Conservation (phyloP, 805 yeast species). For the Wickerhamomyces pijperi region DNA sequence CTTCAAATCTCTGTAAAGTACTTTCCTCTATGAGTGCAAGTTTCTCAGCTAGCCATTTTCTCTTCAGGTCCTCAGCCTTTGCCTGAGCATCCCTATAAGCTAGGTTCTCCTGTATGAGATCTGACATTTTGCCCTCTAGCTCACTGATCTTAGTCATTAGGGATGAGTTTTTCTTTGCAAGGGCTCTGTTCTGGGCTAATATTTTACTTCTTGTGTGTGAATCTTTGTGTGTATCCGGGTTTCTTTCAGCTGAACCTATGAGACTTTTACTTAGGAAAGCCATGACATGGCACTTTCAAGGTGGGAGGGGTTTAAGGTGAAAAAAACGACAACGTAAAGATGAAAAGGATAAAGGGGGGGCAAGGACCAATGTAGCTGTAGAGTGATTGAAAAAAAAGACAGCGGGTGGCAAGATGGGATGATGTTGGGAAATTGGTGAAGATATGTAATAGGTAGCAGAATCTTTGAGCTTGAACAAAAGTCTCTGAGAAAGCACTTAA, state of each 20-base stretch:
- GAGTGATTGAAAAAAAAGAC: no score
- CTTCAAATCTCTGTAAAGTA: slow-evolving; percentile 31
- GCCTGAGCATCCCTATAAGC: slow-evolving; percentile 26
- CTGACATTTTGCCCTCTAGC: slow-evolving; percentile 39
- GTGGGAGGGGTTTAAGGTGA: not conserved
- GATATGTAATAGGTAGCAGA: no score
- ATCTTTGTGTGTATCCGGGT: slow-evolving; percentile 2
- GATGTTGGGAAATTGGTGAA: no score
- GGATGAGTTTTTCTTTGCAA: slow-evolving; percentile 48
- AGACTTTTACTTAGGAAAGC: slow-evolving; percentile 13
- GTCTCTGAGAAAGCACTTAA: no score
- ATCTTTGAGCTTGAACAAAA: no score
- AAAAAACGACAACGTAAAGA: no score
- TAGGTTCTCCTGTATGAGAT: slow-evolving; percentile 39
- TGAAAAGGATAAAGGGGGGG: no score
- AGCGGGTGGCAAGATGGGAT: no score
- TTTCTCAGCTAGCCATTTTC: slow-evolving; percentile 26
- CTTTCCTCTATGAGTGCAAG: slow-evolving; percentile 29
- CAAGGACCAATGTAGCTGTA: no score
- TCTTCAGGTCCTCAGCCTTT: slow-evolving; percentile 18
- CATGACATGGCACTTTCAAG: slow-evolving; percentile 13
- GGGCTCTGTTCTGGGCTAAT: slow-evolving; percentile 33
- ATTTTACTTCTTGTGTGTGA: slow-evolving; percentile 16
- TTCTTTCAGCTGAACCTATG: slow-evolving; percentile 8
- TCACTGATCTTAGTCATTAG: slow-evolving; percentile 39